phyloP scores from a whole-genome alignment of 805 yeast species.

The Hyphopichia homilentoma region DNA sequence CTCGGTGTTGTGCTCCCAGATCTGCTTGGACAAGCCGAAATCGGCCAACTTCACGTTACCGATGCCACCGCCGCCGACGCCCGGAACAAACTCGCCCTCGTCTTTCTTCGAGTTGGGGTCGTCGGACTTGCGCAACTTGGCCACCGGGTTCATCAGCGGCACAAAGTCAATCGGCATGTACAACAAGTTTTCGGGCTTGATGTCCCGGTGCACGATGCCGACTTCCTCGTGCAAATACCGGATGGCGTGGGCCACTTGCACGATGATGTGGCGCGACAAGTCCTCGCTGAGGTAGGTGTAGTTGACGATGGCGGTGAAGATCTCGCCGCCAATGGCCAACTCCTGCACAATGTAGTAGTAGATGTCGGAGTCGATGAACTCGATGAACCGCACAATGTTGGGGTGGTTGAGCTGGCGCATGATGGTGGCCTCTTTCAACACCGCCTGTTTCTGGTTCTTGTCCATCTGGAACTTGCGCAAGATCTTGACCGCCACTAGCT shows the following conservation, averaged over 20 bases:
- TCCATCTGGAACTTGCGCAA: constrained; percentile 71
- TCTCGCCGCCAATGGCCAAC: constrained; percentile 72
- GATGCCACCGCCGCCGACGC: constrained; percentile 89
- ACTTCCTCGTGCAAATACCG: constrained; percentile 66
- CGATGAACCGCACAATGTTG: constrained; percentile 60
- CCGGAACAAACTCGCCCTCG: constrained; percentile 80
- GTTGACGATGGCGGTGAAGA: constrained; percentile 64
- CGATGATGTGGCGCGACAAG: constrained; percentile 57
- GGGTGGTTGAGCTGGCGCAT: constrained; percentile 65
- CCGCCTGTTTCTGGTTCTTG: constrained; percentile 59
- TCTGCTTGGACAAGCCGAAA: constrained; percentile 89
- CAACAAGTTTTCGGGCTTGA: constrained; percentile 75
- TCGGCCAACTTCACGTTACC: constrained; percentile 91
- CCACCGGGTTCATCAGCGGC: constrained; percentile 35
- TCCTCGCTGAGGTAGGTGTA: constrained; percentile 66
- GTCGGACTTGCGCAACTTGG: constrained; percentile 56
- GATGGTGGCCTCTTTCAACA: constrained; percentile 74
- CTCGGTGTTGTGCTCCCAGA: constrained; percentile 83
- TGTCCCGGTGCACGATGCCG: constrained; percentile 80
- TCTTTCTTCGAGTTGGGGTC: constrained; percentile 69
- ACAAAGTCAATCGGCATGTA: constrained; percentile 55
- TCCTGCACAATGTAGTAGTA: constrained; percentile 72
- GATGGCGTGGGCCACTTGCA: constrained; percentile 62
- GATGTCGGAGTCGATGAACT: constrained; percentile 59
- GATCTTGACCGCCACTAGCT: constrained; percentile 51